These are phyloP conservation scores for Bolboschoenus planiculmis DNA, from an alignment of 176 grass and related monocot genomes.

Conservation along the genomic window DNA sequence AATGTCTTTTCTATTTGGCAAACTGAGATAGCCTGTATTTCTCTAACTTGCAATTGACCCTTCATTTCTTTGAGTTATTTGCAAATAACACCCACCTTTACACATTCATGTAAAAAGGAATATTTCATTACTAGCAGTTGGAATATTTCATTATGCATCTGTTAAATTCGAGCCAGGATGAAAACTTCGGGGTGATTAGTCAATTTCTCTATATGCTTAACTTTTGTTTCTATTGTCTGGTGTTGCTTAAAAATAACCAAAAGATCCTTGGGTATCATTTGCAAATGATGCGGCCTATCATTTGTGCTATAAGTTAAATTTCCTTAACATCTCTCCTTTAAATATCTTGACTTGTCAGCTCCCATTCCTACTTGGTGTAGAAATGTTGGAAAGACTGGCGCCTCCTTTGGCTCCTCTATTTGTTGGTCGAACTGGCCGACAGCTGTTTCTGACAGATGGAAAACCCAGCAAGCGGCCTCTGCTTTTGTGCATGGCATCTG, in stretches of 20 bases:
- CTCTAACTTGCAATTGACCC: not conserved
- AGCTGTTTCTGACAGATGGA: conserved; percentile 79
- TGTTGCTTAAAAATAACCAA: not conserved
- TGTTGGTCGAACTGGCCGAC: conserved; percentile 61
- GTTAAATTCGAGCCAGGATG: not conserved
- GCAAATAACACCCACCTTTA: not conserved
- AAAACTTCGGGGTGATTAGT: not conserved
- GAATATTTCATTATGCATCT: not conserved
- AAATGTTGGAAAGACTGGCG: conserved; percentile 73
- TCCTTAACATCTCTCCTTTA: not conserved
- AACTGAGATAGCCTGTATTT: not conserved
- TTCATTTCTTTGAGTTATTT: not conserved
- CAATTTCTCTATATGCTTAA: not conserved
- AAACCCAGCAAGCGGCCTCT: conserved; percentile 69
- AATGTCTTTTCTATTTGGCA: not conserved
- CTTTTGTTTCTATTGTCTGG: not conserved
- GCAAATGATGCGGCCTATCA: not conserved
- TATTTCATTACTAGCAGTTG: not conserved
- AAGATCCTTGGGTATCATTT: not conserved
- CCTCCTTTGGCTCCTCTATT: conserved; percentile 69
- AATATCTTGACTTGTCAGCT: conserved; percentile 42
- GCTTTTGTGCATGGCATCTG: conserved; percentile 67
- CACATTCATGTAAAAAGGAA: not conserved
- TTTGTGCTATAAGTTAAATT: not conserved
- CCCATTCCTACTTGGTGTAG: conserved; percentile 73